Conservation (phyloP, 768 basidiomycete species). For the Xerocomus spinulosus region DNA sequence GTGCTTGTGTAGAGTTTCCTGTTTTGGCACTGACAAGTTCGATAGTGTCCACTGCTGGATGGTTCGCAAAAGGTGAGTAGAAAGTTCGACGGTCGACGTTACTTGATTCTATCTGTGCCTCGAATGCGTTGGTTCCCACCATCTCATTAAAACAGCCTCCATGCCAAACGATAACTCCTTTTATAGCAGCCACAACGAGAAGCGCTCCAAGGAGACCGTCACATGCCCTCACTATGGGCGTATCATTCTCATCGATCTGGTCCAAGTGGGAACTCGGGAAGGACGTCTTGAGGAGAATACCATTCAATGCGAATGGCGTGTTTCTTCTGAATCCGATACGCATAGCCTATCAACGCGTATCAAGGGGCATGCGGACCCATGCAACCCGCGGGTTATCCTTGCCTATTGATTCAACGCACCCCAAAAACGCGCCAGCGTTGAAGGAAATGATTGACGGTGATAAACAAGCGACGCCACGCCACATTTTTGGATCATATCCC, state of each 20-base stretch:
- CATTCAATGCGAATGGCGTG: neutral
- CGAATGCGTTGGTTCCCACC: too few species aligned
- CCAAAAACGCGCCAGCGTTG: neutral
- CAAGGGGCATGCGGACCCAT: neutral
- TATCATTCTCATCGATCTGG: neutral
- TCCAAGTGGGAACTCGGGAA: neutral
- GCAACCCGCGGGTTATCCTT: too few species aligned
- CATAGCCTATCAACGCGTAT: neutral
- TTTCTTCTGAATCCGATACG: neutral
- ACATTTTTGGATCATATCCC: neutral
- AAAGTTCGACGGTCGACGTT: too few species aligned
- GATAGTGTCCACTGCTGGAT: too few species aligned
- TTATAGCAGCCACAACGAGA: too few species aligned
- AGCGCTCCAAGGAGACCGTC: too few species aligned
- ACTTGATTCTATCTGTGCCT: too few species aligned
- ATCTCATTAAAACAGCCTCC: too few species aligned
- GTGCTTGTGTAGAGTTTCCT: too few species aligned
- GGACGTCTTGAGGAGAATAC: neutral
- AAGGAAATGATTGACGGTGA: neutral
- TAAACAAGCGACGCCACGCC: neutral
- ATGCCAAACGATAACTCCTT: too few species aligned
- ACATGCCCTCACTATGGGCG: neutral
- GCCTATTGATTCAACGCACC: neutral
- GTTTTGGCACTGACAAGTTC: too few species aligned
- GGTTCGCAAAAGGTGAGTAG: too few species aligned